Conservation (phyloP, 306 rosid species). For the Alnus rubra region DNA sequence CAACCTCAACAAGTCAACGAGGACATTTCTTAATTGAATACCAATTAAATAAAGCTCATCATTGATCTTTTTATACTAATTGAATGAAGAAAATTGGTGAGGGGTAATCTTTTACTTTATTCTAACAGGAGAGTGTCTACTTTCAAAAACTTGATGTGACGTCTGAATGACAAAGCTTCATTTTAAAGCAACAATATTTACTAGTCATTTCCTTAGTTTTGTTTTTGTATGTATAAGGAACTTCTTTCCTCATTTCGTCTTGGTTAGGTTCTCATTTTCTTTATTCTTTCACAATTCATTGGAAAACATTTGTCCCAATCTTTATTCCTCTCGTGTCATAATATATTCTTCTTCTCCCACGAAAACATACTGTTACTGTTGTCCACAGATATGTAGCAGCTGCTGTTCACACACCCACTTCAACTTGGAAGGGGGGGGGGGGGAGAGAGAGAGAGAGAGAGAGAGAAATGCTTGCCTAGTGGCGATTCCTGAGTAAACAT, state of each 20-base stretch:
- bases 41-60: not conserved
- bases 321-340: not conserved
- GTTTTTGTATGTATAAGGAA: not conserved
- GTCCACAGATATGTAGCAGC: not conserved
- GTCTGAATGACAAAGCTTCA: not conserved
- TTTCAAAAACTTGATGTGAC: not conserved
- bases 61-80: not conserved
- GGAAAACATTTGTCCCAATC: not conserved
- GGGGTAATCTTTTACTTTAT: not conserved
- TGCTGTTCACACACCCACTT: not conserved
- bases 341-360: not conserved
- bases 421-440: not conserved
- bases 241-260: not conserved
- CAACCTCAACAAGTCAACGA: not conserved
- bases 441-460: not conserved
- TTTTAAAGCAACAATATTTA: no score
- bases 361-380: not conserved
- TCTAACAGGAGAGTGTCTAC: not conserved
- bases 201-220: no score
- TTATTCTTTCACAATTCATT: not conserved
- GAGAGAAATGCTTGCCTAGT: conserved; percentile 51
- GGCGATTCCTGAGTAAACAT: conserved; percentile 96
- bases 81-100: not conserved
- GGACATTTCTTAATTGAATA: not conserved
- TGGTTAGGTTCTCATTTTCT: not conserved